phyloP scores from a whole-genome alignment of 768 basidiomycete species.

The Cystoderma amianthinum region DNA sequence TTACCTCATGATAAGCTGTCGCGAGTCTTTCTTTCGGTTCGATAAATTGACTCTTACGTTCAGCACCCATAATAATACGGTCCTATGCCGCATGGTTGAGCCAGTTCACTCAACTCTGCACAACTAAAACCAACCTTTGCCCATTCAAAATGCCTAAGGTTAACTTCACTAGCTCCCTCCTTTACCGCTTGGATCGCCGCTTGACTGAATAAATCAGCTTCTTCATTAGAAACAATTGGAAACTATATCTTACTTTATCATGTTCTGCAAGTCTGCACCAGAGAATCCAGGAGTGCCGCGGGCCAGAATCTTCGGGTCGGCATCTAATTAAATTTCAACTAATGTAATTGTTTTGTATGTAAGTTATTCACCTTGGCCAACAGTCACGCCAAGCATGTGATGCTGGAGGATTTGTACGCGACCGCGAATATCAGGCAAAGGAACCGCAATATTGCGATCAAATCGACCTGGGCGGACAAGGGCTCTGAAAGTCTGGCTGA shows the following conservation, averaged over 20 bases:
- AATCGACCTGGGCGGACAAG: constrained; percentile 95
- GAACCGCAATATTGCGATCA: constrained; percentile 88
- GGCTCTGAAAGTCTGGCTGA: constrained; percentile 44
- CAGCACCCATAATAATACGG: constrained; percentile 95
- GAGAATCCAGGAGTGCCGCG: constrained; percentile 95
- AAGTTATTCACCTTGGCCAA: constrained; percentile 39
- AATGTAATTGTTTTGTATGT: not conserved
- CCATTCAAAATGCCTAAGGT: constrained; percentile 90
- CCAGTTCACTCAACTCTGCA: not conserved
- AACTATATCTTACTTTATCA: constrained; percentile 74
- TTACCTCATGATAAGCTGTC: constrained; percentile 94
- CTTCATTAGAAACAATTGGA: constrained; percentile 2
- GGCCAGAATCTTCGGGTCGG: constrained; percentile 84
- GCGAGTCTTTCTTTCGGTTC: constrained; percentile 80
- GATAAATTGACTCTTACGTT: constrained; percentile 85
- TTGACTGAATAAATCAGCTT: constrained; percentile 35
- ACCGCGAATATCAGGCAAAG: constrained; percentile 91
- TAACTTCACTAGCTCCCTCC: constrained; percentile 68
- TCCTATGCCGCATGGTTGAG: constrained; percentile 39
- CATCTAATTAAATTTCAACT: constrained; percentile 33
- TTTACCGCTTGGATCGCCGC: constrained; percentile 94
- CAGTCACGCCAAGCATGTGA: constrained; percentile 78
- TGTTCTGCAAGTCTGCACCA: constrained; percentile 93
- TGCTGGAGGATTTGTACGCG: constrained; percentile 90
- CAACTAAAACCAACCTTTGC: constrained; percentile 62